phyloP scores from a whole-genome alignment of 148 eudicot genomes.

The Spergularia marina region DNA sequence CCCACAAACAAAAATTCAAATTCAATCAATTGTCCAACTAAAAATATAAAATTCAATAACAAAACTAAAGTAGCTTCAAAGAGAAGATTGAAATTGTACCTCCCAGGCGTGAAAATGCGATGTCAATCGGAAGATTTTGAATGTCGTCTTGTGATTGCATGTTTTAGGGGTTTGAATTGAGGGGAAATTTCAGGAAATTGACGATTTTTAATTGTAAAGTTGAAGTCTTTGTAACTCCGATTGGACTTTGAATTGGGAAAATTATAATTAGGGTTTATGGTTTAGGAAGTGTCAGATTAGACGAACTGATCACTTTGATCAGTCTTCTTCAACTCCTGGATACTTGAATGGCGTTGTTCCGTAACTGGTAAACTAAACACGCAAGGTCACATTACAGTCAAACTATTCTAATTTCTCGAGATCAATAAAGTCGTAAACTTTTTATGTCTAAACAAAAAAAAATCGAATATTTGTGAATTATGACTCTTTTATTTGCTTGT shows the following conservation, averaged over 20 bases:
- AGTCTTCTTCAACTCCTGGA: neutral
- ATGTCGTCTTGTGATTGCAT: slow-evolving; percentile 50
- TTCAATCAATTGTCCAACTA: neutral
- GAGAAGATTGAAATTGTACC: slow-evolving; percentile 33
- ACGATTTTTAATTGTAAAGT: too few species aligned
- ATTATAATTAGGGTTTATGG: neutral
- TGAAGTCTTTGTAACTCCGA: too few species aligned
- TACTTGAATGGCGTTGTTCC: too few species aligned
- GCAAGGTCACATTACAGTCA: too few species aligned
- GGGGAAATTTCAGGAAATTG: neutral
- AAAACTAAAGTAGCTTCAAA: neutral
- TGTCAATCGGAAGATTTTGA: slow-evolving; percentile 87
- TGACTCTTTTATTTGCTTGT: too few species aligned
- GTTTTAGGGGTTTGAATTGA: neutral
- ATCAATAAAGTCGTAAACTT: too few species aligned
- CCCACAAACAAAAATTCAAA: slow-evolving; percentile 16
- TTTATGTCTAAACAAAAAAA: too few species aligned
- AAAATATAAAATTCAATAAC: neutral
- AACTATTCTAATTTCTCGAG: too few species aligned
- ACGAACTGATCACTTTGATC: neutral
- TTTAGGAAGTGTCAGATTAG: neutral
- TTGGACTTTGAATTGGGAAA: neutral
- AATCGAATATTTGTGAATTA: too few species aligned
- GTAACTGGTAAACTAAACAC: too few species aligned
- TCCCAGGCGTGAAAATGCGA: slow-evolving; percentile 83